phyloP scores from a whole-genome alignment of 768 basidiomycete species.

The Serendipita sp. region DNA sequence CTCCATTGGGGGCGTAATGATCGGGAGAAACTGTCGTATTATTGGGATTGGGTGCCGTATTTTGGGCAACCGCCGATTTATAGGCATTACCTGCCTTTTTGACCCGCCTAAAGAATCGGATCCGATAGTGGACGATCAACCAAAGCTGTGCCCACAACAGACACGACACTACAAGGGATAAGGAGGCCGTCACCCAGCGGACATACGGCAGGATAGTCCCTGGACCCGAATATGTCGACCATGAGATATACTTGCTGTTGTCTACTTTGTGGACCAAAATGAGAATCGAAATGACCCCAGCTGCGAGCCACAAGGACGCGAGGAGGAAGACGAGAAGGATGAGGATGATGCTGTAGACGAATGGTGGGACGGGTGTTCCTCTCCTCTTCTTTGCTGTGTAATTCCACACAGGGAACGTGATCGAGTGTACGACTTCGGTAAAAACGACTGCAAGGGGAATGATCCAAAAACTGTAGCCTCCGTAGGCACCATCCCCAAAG shows the following conservation, averaged over 20 bases:
- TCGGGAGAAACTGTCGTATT: too few relatives aligned
- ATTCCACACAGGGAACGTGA: not conserved
- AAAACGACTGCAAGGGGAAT: not conserved
- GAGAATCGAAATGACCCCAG: not conserved
- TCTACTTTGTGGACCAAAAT: too few relatives aligned
- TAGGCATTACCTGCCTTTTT: not conserved
- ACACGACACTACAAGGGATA: not conserved
- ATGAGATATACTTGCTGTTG: not conserved
- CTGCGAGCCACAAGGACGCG: not conserved
- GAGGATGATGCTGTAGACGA: not conserved
- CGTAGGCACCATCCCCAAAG: not conserved
- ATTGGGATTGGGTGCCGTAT: too few relatives aligned
- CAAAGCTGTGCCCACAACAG: not conserved
- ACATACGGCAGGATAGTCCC: not conserved
- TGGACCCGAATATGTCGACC: not conserved
- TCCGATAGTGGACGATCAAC: not conserved
- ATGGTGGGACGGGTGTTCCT: not conserved
- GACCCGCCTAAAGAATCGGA: not conserved
- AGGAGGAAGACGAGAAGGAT: not conserved
- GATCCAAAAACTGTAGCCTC: not conserved
- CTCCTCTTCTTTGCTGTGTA: not conserved
- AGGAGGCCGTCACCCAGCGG: not conserved
- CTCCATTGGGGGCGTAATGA: too few relatives aligned
- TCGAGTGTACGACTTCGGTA: not conserved
- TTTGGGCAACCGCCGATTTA: too few relatives aligned